These are phyloP conservation scores for Phytopythium oedochilum DNA, from an alignment of 352 stramenopile species.

Conservation along the genomic window DNA sequence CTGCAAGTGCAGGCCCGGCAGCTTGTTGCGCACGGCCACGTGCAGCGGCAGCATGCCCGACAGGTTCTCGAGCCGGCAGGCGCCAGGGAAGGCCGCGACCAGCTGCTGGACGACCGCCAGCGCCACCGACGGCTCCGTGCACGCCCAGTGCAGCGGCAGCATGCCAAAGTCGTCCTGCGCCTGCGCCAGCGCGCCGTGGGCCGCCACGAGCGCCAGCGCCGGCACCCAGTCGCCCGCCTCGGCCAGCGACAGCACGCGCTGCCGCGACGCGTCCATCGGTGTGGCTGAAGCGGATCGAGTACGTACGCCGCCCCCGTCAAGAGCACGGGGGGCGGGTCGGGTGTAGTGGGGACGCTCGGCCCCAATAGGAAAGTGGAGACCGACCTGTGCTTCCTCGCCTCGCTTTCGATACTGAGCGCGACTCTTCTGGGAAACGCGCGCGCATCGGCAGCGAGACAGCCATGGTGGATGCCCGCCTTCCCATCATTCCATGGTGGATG, in stretches of 20 bases:
- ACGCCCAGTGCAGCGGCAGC: constrained; percentile 81
- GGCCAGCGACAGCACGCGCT: constrained; percentile 45
- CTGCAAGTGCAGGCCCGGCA: constrained; percentile 54
- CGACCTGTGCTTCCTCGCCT: too few species aligned
- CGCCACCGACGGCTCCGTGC: constrained; percentile 48
- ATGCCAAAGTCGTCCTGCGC: constrained; percentile 80
- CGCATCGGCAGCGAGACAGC: too few species aligned
- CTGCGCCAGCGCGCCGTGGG: constrained; percentile 37
- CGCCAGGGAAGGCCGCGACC: constrained; percentile 44
- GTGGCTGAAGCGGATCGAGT: too few species aligned
- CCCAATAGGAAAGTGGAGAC: too few species aligned
- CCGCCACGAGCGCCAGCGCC: constrained; percentile 36
- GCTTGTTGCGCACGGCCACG: constrained; percentile 70
- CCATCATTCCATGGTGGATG: too few species aligned
- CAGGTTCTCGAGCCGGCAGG: constrained; percentile 61
- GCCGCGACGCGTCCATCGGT: constrained; percentile 33
- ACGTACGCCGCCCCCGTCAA: too few species aligned
- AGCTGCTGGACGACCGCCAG: constrained; percentile 45
- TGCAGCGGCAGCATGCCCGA: constrained; percentile 79
- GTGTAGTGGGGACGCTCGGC: too few species aligned
- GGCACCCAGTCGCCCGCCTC: constrained; percentile 69
- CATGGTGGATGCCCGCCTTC: too few species aligned
- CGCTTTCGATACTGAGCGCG: too few species aligned
- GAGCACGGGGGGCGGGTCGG: too few species aligned
- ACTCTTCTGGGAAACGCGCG: too few species aligned